Evolutionary conservation across 2,329 filamentous ascomycete species (phyloP).

Genomic region (Colletotrichum spaethianum): DNA sequence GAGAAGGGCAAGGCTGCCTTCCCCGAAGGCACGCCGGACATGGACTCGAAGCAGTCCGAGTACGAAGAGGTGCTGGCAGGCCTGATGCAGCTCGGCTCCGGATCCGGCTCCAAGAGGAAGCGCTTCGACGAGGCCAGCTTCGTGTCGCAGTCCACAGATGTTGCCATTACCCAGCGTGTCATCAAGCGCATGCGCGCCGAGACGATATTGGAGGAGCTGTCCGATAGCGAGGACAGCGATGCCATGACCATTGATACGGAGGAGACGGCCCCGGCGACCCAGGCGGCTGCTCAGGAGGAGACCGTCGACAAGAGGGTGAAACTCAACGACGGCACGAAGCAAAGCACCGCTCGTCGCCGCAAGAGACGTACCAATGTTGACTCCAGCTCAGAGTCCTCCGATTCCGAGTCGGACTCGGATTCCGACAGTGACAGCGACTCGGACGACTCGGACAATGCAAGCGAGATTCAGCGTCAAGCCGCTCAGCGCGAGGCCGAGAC

Average conservation of each 20-base stretch:
- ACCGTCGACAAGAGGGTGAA: conserved; percentile 57
- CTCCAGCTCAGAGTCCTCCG: conserved; percentile 49
- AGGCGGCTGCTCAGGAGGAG: conserved; percentile 40
- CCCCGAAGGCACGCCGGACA: conserved; percentile 62
- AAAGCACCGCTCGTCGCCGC: conserved; percentile 60
- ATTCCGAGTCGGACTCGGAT: conserved; percentile 50
- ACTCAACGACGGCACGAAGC: conserved; percentile 63
- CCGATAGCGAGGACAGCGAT: conserved; percentile 61
- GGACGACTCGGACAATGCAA: conserved; percentile 51
- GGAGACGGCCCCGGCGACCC: conserved; percentile 17
- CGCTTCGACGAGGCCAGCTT: conserved; percentile 68
- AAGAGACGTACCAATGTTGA: conserved; percentile 67
- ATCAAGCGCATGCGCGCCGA: conserved; percentile 76
- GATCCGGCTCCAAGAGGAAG: conserved; percentile 61
- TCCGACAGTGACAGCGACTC: conserved; percentile 44
- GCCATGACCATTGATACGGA: conserved; percentile 45
- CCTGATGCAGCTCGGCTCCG: conserved; percentile 57
- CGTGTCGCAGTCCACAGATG: conserved; percentile 63
- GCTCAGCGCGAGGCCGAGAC: conserved; percentile 50
- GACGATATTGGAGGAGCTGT: conserved; percentile 69
- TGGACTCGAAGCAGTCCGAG: conserved; percentile 66
- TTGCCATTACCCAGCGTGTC: conserved; percentile 67
- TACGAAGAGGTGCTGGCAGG: conserved; percentile 70
- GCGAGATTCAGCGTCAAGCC: conserved; percentile 50
- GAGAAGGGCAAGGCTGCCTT: conserved; percentile 63